Percentiles rank a stretch among this genome's conserved stretches.
phyloP scores from a whole-genome alignment of 768 basidiomycete genomes.

The Termitomyces sp. region DNA sequence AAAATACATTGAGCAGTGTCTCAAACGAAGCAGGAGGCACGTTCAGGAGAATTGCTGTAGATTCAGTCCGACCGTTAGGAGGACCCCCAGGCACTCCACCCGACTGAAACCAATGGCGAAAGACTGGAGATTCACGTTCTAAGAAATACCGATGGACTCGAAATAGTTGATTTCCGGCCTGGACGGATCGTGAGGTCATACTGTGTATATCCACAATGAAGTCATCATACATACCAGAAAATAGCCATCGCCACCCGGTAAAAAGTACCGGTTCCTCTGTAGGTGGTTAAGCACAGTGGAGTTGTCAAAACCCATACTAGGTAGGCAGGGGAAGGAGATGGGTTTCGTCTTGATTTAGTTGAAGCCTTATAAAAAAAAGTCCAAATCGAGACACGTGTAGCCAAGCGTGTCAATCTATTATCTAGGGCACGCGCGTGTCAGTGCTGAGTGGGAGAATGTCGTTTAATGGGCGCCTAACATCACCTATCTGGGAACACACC shows the following conservation, averaged over 20 bases:
- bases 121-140: slow-evolving; percentile 48
- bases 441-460: background rate
- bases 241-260: slow-evolving; percentile 16
- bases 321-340: background rate
- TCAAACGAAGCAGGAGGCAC: slow-evolving; percentile 34
- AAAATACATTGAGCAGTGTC: slow-evolving; percentile 46
- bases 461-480: background rate
- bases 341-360: background rate
- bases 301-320: background rate
- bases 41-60: slow-evolving; percentile 31
- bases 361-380: background rate
- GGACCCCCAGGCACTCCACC: slow-evolving; percentile 2
- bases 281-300: slow-evolving; percentile 3
- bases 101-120: slow-evolving; percentile 26
- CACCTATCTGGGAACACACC: background rate
- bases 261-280: slow-evolving; percentile 16
- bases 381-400: background rate
- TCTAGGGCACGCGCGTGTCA: background rate
- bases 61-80: slow-evolving; percentile 31
- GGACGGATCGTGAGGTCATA: background rate
- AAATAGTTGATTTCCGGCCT: slow-evolving; percentile 55
- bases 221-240: slow-evolving; percentile 36
- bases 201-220: background rate
- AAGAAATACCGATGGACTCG: slow-evolving; percentile 59
- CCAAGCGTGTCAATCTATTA: background rate